Evolutionary conservation across 2,329 filamentous ascomycete species (phyloP).

Genomic region (Clarireedia hainanense): DNA sequence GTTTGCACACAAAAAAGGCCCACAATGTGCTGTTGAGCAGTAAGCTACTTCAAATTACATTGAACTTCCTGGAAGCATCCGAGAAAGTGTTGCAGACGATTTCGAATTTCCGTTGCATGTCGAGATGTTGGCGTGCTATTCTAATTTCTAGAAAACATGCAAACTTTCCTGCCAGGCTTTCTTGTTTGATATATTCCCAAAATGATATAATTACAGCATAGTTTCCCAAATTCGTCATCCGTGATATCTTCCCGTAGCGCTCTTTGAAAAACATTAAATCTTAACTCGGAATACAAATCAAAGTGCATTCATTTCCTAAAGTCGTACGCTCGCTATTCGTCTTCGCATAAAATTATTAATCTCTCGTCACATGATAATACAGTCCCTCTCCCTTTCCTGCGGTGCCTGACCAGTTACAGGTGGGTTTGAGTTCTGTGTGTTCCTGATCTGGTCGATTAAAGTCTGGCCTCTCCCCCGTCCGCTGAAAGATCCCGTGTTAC

Average conservation of each 20-base stretch:
- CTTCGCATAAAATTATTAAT: neutral
- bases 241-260: neutral
- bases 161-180: too few relatives aligned
- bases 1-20: too few relatives aligned
- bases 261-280: too few relatives aligned
- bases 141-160: neutral
- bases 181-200: neutral
- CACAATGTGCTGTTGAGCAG: too few relatives aligned
- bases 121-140: neutral
- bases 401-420: neutral
- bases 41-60: too few relatives aligned
- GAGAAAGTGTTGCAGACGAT: too few relatives aligned
- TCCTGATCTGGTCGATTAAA: constrained; percentile 18
- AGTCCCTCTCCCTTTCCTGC: constrained; percentile 19
- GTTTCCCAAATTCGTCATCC: neutral
- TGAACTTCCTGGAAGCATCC: too few relatives aligned
- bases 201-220: neutral
- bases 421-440: constrained; percentile 7
- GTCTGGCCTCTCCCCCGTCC: constrained; percentile 12
- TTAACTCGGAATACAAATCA: neutral
- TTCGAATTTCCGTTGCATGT: neutral
- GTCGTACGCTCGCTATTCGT: neutral
- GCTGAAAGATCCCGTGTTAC: neutral
- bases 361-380: constrained; percentile 20
- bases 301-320: neutral